Base-by-base conservation (phyloP, 2,329 filamentous ascomycete genomes). In the Drechmeria coniospora region DNA sequence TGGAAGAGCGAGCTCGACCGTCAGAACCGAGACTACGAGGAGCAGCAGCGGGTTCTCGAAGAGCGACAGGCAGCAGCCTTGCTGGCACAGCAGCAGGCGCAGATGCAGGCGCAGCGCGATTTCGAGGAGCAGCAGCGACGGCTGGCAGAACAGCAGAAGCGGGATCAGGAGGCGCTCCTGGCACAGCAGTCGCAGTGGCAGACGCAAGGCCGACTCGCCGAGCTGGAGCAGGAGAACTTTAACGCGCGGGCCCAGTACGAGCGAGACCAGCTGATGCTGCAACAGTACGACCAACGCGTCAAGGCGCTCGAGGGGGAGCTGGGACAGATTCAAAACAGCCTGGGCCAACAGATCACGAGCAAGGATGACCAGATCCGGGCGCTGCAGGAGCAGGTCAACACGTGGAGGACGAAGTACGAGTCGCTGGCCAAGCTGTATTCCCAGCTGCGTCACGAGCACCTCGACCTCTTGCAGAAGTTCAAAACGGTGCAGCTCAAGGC, bases 391-490 rank as follows among this genome's bases (percentile, higher is more conserved):
- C 90, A 95, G 56, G 79, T 95, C 38, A 94, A 94, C 53, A 94
- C 86, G 1, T 98, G 90, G 90, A 71, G 90, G 32, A 79, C 80
- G 28, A 98, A 98, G 54, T 98, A 98, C 46, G 90, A 98, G 52
- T 81, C 87, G 1, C 61, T 98, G 27, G 90, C 90, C 15, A 98
- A 95, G 59, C 67, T 98, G 10, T 98, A 98, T 57, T 94, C 87
- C 6, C 90, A 98, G 55, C 63, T 98, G 35, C 79, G 90, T 28
- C 79, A 90, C 39, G 90, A 98, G 53, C 90, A 98, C 58, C 64
- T 98, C 18, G 87, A 95, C 45, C 68, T 98, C 10, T 62, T 98
- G 24, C 82, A 93, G 47, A 95, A 92, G 49, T 95, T 93, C 59
- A 98, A 98, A 66, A 67, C 76, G 6, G 81, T 94, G 21, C 92